A percentile compares a stretch with the other conserved stretches of the same genome.
These are phyloP conservation scores for Spergularia azorica DNA, from an alignment of 179 eudicot genomes.

Conservation along the genomic window DNA sequence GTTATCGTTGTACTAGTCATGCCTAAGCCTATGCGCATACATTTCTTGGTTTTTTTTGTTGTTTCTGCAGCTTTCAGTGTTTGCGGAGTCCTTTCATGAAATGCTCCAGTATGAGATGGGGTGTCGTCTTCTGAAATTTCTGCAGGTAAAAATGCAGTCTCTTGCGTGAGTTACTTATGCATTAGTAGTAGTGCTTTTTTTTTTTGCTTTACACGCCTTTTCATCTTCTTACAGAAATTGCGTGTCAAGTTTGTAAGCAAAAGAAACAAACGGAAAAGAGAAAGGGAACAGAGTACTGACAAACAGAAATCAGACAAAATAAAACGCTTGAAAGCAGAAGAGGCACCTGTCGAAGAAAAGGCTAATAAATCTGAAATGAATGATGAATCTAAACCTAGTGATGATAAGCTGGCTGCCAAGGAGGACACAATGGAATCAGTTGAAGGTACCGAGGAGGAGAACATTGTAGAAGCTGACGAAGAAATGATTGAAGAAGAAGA, in stretches of 20 bases:
- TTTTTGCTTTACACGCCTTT: neutral
- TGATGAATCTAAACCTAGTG: slow-evolving; percentile 41
- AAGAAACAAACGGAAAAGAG: slow-evolving; percentile 77
- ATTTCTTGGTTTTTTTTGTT: neutral
- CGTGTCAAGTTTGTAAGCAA: slow-evolving; percentile 61
- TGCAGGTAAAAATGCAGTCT: slow-evolving; percentile 58
- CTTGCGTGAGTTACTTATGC: neutral
- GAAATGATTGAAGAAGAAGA: slow-evolving; percentile 57
- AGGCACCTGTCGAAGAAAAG: slow-evolving; percentile 34
- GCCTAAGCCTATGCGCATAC: neutral
- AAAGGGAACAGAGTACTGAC: slow-evolving; percentile 58
- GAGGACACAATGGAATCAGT: slow-evolving; percentile 32
- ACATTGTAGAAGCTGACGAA: slow-evolving; percentile 32
- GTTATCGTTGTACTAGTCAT: neutral
- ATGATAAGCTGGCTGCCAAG: slow-evolving; percentile 32
- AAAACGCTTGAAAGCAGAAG: slow-evolving; percentile 64
- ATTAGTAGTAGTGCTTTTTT: neutral
- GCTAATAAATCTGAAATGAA: slow-evolving; percentile 42
- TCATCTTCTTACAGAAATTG: slow-evolving; percentile 54
- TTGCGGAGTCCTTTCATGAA: slow-evolving; percentile 90
- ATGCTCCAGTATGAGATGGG: slow-evolving; percentile 98
- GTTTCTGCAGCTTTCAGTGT: slow-evolving; percentile 71
- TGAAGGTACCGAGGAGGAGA: slow-evolving; percentile 22
- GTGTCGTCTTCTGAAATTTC: slow-evolving; percentile 62
- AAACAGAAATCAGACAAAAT: slow-evolving; percentile 46